Evolutionary conservation across 2,329 filamentous ascomycete species (phyloP), one percentile per base, ranked within the genome.

Genomic region (Aspergillus sp.): DNA sequence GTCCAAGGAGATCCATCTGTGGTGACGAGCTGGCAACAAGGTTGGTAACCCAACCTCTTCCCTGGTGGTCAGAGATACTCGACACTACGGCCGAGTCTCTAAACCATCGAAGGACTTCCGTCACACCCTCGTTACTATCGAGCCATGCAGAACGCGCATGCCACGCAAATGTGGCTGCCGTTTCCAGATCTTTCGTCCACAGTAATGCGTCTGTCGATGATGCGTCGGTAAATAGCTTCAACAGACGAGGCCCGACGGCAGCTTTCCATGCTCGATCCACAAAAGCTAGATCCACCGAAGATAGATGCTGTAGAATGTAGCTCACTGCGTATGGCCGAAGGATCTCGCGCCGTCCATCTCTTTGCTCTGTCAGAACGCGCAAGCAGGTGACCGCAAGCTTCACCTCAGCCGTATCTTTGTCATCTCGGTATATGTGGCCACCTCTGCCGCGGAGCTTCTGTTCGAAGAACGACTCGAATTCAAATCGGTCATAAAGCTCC

Each of bases 381-480:
- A 68, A 49, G 32, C 64, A 67, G 7, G 55, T 61, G 6, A 57
- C 20, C 4, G 66, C 66, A 5, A 68, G 51, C 50, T 63, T 63
- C 4, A 59, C 46, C 39, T 68, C 55, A 2, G 62, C 62, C 20
- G 59, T 65, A 29, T 70, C 62, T 52, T 67, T 60, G 46, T 71
- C 67, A 39, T 70, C 69, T 6, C 46, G 56, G 22, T 59, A 61
- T 11, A 71, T 71, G 32, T 56, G 59, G 5, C 59, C 61, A 18
- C 52, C 53, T 18, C 64, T 67, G 26, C 57, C 61, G 3, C 59
- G 63, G 5, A 66, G 31, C 49, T 70, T 69, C 10, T 62, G 57
- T 24, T 66, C 56, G 36, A 71, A 69, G 22, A 67, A 63, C 9
- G 66, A 51, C 29, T 71, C 67, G 20, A 71, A 64, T 7, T 67